Conservation (phyloP, 345 rosid species). For the Balakata baccata region DNA sequence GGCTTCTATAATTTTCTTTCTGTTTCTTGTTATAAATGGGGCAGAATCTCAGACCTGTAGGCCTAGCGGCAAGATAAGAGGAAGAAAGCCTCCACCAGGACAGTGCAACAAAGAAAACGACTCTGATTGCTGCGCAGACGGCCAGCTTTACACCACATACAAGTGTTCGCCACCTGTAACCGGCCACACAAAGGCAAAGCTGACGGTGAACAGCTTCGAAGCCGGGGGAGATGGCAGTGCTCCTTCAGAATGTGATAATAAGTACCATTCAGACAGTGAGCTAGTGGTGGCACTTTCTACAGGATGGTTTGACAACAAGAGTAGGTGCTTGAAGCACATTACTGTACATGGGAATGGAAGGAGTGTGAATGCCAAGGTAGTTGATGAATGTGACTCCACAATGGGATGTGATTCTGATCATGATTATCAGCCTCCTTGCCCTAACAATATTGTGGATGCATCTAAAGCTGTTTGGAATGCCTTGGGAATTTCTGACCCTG, state of each 20-base stretch:
- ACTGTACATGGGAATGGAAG: background rate
- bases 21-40: background rate
- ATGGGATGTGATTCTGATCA: slow-evolving; percentile 22
- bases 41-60: background rate
- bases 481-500: slow-evolving; percentile 14
- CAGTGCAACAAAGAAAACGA: slow-evolving; percentile 14
- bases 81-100: slow-evolving; percentile 7
- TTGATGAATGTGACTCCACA: slow-evolving; percentile 34
- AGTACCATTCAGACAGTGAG: slow-evolving; percentile 1
- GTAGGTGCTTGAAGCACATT: slow-evolving; percentile 11
- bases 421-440: slow-evolving; percentile 32
- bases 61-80: background rate
- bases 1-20: background rate
- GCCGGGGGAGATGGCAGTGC: slow-evolving; percentile 5
- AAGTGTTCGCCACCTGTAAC: slow-evolving; percentile 13
- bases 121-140: slow-evolving; percentile 2
- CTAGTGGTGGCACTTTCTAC: slow-evolving; percentile 14
- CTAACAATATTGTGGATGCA: slow-evolving; percentile 32
- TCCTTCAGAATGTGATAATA: slow-evolving; percentile 13
- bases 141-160: slow-evolving; percentile 6
- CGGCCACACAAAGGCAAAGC: background rate
- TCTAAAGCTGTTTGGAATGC: slow-evolving; percentile 32
- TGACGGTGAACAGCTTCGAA: slow-evolving; percentile 14
- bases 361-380: slow-evolving; percentile 28
- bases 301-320: slow-evolving; percentile 10